A percentile compares a stretch with the other conserved stretches of the same genome.
phyloP scores from a whole-genome alignment of 176 grass and related monocot species.

The Oryza coarctata region DNA sequence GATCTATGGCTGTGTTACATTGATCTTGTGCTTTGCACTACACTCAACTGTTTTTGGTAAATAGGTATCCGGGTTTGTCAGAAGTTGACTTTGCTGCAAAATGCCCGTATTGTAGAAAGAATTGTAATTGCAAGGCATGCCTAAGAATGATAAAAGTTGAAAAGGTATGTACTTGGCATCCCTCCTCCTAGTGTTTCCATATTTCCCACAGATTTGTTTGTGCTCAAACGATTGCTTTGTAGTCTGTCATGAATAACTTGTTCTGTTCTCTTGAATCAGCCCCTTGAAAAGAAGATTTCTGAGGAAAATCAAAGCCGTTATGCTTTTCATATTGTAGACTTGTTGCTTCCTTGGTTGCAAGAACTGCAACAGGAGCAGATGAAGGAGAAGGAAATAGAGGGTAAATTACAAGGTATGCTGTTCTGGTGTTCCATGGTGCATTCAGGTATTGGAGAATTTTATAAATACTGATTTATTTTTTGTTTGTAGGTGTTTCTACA shows the following conservation, averaged over 20 bases:
- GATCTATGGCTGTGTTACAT: neutral
- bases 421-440: constrained; percentile 6
- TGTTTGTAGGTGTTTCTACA: constrained; percentile 42
- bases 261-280: constrained; percentile 35
- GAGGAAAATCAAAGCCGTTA: constrained; percentile 45
- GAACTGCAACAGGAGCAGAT: constrained; percentile 52
- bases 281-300: constrained; percentile 53
- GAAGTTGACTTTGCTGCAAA: constrained; percentile 53
- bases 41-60: constrained; percentile 19
- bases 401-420: constrained; percentile 59
- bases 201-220: constrained; percentile 11
- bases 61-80: constrained; percentile 65
- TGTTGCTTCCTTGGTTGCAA: constrained; percentile 69
- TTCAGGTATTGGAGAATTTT: neutral
- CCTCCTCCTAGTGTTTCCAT: constrained; percentile 6
- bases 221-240: neutral
- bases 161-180: constrained; percentile 39
- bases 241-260: neutral
- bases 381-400: constrained; percentile 67
- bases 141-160: constrained; percentile 44
- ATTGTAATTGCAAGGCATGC: constrained; percentile 83
- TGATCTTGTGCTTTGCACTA: neutral
- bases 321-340: constrained; percentile 38
- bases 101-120: constrained; percentile 59
- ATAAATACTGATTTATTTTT: constrained; percentile 28